These are phyloP conservation scores for Cladophialophora psammophila DNA, from an alignment of 2,329 filamentous ascomycete species.

Conservation along the genomic window DNA sequence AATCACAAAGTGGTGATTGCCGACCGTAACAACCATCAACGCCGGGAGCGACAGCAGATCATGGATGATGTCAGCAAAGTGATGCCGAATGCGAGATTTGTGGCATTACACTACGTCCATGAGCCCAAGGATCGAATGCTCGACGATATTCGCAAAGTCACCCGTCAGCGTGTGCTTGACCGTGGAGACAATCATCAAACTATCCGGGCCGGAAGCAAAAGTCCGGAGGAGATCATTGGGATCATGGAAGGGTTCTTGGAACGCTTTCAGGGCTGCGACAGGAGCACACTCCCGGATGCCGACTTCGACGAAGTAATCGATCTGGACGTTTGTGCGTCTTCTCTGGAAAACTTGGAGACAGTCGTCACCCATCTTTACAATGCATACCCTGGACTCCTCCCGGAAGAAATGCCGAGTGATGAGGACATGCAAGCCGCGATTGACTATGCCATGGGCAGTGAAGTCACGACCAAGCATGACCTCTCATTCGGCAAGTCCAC, in stretches of 20 bases:
- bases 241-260: slow-evolving; percentile 96
- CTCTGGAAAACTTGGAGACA: slow-evolving; percentile 83
- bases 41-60: slow-evolving; percentile 85
- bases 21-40: slow-evolving; percentile 93
- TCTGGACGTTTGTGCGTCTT: slow-evolving; percentile 78
- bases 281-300: slow-evolving; percentile 73
- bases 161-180: slow-evolving; percentile 77
- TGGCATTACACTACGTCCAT: slow-evolving; percentile 90
- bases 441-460: slow-evolving; percentile 72
- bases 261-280: slow-evolving; percentile 80
- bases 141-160: slow-evolving; percentile 75
- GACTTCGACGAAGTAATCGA: slow-evolving; percentile 86
- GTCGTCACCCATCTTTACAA: slow-evolving; percentile 74
- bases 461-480: slow-evolving; percentile 76
- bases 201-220: slow-evolving; percentile 82
- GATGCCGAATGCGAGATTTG: slow-evolving; percentile 71
- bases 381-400: slow-evolving; percentile 79
- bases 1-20: slow-evolving; percentile 78
- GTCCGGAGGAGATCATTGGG: slow-evolving; percentile 74
- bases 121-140: slow-evolving; percentile 67
- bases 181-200: slow-evolving; percentile 98
- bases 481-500: slow-evolving; percentile 68
- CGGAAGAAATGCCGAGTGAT: slow-evolving; percentile 69
- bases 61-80: slow-evolving; percentile 75
- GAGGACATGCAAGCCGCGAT: slow-evolving; percentile 83